Conservation (phyloP, 768 basidiomycete species). For the Tricholoma flavovirens region DNA sequence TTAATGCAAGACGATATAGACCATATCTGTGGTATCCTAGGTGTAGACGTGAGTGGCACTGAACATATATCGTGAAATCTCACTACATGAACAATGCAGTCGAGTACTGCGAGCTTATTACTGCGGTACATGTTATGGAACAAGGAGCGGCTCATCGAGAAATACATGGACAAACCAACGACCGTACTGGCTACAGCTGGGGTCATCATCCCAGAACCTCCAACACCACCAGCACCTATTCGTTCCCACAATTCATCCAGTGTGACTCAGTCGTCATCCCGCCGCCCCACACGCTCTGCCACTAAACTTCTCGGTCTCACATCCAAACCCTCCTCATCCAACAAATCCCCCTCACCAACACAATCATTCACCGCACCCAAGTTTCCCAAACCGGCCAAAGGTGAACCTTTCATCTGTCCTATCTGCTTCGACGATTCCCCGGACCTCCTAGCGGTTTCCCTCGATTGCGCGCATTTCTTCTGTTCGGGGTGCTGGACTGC, state of each 20-base stretch:
- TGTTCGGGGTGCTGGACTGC: constrained; percentile 82
- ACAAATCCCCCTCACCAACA: constrained; percentile 25
- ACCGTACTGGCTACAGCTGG: constrained; percentile 73
- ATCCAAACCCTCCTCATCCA: constrained; percentile 21
- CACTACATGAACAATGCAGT: constrained; percentile 31
- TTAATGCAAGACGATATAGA: constrained; percentile 76
- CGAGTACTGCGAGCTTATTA: constrained; percentile 65
- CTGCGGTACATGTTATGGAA: constrained; percentile 90
- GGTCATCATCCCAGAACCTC: constrained; percentile 41
- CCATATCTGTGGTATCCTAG: constrained; percentile 83
- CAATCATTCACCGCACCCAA: constrained; percentile 21
- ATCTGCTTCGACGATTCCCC: constrained; percentile 85
- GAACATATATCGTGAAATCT: constrained; percentile 2
- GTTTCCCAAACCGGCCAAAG: constrained; percentile 25
- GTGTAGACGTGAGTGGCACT: constrained; percentile 71
- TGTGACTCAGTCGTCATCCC: constrained; percentile 16
- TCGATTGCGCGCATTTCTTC: constrained; percentile 82
- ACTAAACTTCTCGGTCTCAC: constrained; percentile 32
- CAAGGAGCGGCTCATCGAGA: constrained; percentile 91
- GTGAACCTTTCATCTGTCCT: constrained; percentile 74
- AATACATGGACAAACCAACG: constrained; percentile 91
- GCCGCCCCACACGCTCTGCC: constrained; percentile 32
- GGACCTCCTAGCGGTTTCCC: constrained; percentile 53
- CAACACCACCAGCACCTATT: constrained; percentile 28
- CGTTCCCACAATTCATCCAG: constrained; percentile 25